Base-by-base conservation (phyloP, 2,329 filamentous ascomycete species). In the Ambrosiella cleistominuta region DNA sequence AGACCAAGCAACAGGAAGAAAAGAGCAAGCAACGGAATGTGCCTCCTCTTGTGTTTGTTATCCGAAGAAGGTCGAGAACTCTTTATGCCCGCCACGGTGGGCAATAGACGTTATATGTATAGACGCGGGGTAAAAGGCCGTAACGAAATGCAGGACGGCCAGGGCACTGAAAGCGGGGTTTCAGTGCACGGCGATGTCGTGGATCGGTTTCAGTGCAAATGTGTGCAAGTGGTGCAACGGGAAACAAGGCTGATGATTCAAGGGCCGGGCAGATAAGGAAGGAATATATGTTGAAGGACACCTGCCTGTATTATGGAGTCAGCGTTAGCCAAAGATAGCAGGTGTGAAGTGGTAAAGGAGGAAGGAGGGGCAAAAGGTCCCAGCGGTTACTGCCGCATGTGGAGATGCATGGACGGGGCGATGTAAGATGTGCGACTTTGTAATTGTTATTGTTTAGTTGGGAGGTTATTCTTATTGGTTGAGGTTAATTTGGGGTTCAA, bases 1-100 rank as follows among this genome's bases (percentile, higher is more conserved):
- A 75, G 69, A 62, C 70, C 69, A 66, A 79, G 66, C 68, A 85
- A 75, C 66, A 85, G 68, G 64, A 81, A 63, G 64, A 82, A 74
- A 68, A 63, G 79, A 69, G 65, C 63, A 61, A 78, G 52, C 56
- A 53, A 37, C 15, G 54, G 35, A 36, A 57, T 11, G 12, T 45
- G 56, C 59, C 56, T 40, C 47, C 56, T 61, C 59, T 56, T 50
- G 36, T 54, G 51, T 56, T 42, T 37, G 13, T 11, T 42, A 38
- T 36, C 38, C 6, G 27, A 36, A 56, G 42, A 49, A 37, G 45
- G 19, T 37, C 27, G 49, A 44, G 36, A 56, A 44, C 44, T 13
- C 19, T 47, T 13, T 8, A 11, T 6, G 27, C 27, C 27, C 4
- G 44, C 44, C 44, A 47, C 44, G 44, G 44, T 47, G 44, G 44